phyloP scores from a whole-genome alignment of 495 filamentous ascomycete genomes.

The Tuber umbilicatum region DNA sequence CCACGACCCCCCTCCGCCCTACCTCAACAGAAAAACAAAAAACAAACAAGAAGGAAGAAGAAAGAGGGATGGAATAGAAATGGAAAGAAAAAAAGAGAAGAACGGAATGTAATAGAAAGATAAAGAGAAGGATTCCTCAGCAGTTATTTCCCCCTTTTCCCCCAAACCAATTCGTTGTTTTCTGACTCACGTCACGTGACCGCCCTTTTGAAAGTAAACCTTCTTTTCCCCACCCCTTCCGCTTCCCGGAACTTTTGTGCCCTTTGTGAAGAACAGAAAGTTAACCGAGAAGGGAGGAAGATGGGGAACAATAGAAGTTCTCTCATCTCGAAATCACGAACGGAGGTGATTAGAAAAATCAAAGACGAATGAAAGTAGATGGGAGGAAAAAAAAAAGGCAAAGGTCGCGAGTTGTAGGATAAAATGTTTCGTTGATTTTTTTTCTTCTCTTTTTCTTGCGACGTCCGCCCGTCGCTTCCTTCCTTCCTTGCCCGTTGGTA shows the following conservation, averaged over 20 bases:
- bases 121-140: neutral
- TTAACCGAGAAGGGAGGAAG: neutral
- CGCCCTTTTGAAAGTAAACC: neutral
- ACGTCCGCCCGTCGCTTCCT: neutral
- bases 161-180: neutral
- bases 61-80: neutral
- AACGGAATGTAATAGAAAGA: neutral
- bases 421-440: neutral
- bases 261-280: neutral
- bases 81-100: neutral
- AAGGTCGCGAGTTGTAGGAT: neutral
- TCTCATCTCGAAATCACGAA: neutral
- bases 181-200: constrained; percentile 4
- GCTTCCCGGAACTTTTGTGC: neutral
- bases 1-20: neutral
- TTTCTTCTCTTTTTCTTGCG: neutral
- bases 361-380: neutral
- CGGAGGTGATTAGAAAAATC: neutral
- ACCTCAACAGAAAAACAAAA: neutral
- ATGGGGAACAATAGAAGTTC: neutral
- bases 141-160: neutral
- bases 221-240: neutral
- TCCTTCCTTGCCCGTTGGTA: neutral
- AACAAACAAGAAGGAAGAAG: neutral
- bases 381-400: neutral